These are phyloP conservation scores for Oryza brachyantha DNA, from an alignment of 176 grass and related monocot species.

Conservation along the genomic window DNA sequence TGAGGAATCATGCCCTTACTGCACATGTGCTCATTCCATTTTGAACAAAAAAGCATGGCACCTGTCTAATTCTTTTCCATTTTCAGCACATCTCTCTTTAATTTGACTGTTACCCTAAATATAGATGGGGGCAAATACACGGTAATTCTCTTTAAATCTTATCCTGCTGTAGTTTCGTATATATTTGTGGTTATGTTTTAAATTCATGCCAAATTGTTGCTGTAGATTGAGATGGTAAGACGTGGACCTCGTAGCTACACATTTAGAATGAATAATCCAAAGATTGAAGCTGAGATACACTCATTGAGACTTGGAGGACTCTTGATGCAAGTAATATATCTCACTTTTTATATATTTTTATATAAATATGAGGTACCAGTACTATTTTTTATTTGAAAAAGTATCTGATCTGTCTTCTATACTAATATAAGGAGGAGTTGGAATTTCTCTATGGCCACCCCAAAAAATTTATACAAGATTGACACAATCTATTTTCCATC, in stretches of 20 bases:
- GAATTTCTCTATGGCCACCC: no score
- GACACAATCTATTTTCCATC: no score
- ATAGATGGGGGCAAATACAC: constrained; percentile 98
- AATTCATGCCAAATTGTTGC: constrained; percentile 19
- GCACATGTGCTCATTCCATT: constrained; percentile 3
- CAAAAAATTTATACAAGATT: no score
- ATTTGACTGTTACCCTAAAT: constrained; percentile 84
- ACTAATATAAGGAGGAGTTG: no score
- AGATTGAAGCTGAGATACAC: constrained; percentile 89
- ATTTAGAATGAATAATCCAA: constrained; percentile 85
- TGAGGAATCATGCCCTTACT: constrained; percentile 37
- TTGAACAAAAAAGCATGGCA: constrained; percentile 9
- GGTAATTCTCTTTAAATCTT: constrained; percentile 50
- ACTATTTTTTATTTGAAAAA: no score
- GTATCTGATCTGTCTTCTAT: no score
- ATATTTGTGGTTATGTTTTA: constrained; percentile 12
- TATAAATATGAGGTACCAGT: no score
- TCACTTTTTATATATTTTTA: not conserved
- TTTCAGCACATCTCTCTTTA: constrained; percentile 99
- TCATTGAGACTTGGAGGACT: constrained; percentile 91
- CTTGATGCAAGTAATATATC: constrained; percentile 84
- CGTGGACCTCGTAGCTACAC: constrained; percentile 90
- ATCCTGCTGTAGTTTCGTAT: not conserved
- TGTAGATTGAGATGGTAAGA: constrained; percentile 80
- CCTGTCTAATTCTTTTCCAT: constrained; percentile 29